phyloP scores from a whole-genome alignment of 2,329 filamentous ascomycete genomes.

The Orbilia javanica region DNA sequence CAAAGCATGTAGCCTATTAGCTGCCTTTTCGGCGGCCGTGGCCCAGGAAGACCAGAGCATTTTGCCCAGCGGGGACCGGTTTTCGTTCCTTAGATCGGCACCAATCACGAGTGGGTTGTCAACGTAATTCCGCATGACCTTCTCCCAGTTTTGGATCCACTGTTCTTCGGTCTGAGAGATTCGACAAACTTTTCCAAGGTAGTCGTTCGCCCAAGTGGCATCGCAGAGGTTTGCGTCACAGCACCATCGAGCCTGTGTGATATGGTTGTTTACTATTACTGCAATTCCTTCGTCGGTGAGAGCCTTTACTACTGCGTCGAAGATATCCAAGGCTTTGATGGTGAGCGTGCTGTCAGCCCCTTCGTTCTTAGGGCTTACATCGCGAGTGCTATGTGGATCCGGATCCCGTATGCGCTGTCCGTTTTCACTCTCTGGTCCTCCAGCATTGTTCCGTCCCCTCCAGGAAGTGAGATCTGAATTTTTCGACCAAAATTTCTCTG shows the following conservation, averaged over 20 bases:
- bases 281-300: conserved; percentile 74
- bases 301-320: conserved; percentile 71
- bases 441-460: neutral
- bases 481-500: conserved; percentile 50
- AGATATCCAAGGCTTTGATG: conserved; percentile 72
- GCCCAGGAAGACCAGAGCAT: conserved; percentile 77
- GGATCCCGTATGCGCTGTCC: conserved; percentile 6
- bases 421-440: neutral
- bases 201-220: conserved; percentile 75
- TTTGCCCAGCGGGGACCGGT: conserved; percentile 76
- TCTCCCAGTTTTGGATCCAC: conserved; percentile 76
- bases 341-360: conserved; percentile 64
- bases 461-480: conserved; percentile 32
- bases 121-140: conserved; percentile 73
- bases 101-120: conserved; percentile 75
- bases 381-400: neutral
- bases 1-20: conserved; percentile 73
- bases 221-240: conserved; percentile 78
- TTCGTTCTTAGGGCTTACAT: conserved; percentile 70
- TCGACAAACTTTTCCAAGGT: conserved; percentile 73
- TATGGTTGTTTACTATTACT: conserved; percentile 78
- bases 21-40: conserved; percentile 73
- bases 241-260: conserved; percentile 77
- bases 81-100: conserved; percentile 77
- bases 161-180: conserved; percentile 74